phyloP scores from a whole-genome alignment of 2,329 filamentous ascomycete genomes.

The Xylariales sp. region DNA sequence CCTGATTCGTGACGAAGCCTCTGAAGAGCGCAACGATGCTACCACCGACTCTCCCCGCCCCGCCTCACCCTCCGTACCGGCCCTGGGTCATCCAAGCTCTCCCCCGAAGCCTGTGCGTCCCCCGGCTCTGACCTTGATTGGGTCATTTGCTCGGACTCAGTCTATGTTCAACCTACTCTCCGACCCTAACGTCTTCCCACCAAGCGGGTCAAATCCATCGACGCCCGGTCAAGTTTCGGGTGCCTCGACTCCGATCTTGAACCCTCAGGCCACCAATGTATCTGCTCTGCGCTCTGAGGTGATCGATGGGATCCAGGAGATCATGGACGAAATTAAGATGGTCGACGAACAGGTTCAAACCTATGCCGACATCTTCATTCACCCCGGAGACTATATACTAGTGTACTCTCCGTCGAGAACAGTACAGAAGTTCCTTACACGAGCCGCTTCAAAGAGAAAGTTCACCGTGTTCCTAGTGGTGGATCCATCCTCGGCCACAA shows the following conservation, averaged over 20 bases:
- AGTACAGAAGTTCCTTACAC: slow-evolving; percentile 88
- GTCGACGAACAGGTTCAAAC: slow-evolving; percentile 93
- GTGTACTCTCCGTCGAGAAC: slow-evolving; percentile 88
- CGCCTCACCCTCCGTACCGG: slow-evolving; percentile 31
- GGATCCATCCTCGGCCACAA: slow-evolving; percentile 59
- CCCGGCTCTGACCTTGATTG: slow-evolving; percentile 70
- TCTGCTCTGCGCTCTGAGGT: slow-evolving; percentile 89
- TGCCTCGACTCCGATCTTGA: slow-evolving; percentile 60
- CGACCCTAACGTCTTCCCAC: slow-evolving; percentile 66
- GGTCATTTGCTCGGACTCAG: slow-evolving; percentile 74
- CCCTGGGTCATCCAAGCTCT: slow-evolving; percentile 31
- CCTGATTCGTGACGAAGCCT: slow-evolving; percentile 90
- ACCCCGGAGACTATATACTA: slow-evolving; percentile 91
- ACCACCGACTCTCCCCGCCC: slow-evolving; percentile 67
- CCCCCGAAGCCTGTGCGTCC: slow-evolving; percentile 58
- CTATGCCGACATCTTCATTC: slow-evolving; percentile 90
- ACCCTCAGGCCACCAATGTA: slow-evolving; percentile 57
- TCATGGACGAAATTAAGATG: slow-evolving; percentile 93
- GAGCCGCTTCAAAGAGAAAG: slow-evolving; percentile 87
- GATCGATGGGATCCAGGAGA: slow-evolving; percentile 92
- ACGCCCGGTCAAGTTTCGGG: slow-evolving; percentile 60
- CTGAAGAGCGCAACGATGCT: slow-evolving; percentile 77
- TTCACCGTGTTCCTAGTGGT: slow-evolving; percentile 91
- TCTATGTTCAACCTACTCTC: slow-evolving; percentile 92
- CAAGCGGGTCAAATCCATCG: slow-evolving; percentile 60